Conservation (phyloP, 495 filamentous ascomycete species). For the Friedmanniomyces simplex region DNA sequence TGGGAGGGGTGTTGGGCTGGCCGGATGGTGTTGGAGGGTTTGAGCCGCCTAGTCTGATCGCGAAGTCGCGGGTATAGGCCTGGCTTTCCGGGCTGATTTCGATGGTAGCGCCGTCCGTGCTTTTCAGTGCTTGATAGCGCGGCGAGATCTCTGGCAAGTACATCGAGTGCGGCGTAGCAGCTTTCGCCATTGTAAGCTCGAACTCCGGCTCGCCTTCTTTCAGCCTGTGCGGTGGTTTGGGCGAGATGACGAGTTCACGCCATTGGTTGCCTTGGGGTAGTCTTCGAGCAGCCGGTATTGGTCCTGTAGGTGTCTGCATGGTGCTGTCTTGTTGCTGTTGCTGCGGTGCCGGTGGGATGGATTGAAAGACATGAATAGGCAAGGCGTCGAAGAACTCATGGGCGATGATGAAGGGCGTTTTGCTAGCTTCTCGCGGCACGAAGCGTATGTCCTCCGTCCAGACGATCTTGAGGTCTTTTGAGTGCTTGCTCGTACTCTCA, state of each 20-base stretch:
- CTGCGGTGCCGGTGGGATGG: constrained; percentile 40
- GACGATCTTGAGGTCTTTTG: constrained; percentile 51
- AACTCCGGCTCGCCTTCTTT: constrained; percentile 55
- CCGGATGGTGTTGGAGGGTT: constrained; percentile 40
- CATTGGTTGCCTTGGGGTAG: constrained; percentile 43
- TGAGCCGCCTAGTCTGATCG: constrained; percentile 64
- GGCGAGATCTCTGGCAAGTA: constrained; percentile 76
- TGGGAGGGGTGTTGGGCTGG: constrained; percentile 15
- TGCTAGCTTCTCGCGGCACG: constrained; percentile 55
- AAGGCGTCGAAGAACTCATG: constrained; percentile 99
- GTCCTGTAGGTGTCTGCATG: constrained; percentile 30
- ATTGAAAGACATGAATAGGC: constrained; percentile 90
- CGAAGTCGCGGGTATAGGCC: constrained; percentile 68
- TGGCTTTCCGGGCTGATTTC: constrained; percentile 82
- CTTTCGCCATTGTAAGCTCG: constrained; percentile 63
- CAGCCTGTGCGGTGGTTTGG: constrained; percentile 43
- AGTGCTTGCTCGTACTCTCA: constrained; percentile 66
- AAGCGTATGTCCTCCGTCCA: constrained; percentile 87
- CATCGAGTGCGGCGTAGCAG: constrained; percentile 66
- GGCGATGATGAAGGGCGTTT: constrained; percentile 84
- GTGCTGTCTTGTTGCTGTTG: constrained; percentile 25
- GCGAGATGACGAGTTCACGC: constrained; percentile 79
- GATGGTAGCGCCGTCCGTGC: constrained; percentile 53
- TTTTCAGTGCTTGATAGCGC: constrained; percentile 66
- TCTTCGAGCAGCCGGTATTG: constrained; percentile 25